Evolutionary conservation across 2,329 filamentous ascomycete genomes (phyloP).

Genomic region (Aspergillus puulaauensis): DNA sequence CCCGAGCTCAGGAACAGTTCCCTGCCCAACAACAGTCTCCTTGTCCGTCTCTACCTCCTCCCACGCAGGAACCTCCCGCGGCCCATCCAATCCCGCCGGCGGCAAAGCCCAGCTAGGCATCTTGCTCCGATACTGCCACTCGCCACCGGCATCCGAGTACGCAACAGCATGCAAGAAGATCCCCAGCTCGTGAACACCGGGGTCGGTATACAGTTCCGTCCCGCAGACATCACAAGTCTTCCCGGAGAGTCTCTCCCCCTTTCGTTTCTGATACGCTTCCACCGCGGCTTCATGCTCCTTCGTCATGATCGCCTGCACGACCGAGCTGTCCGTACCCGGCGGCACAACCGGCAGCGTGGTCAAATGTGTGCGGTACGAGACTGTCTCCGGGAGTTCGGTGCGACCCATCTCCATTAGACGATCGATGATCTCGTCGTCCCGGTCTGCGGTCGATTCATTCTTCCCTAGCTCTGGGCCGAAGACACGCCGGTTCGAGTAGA

Average conservation of each 20-base stretch:
- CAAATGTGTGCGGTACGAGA: conserved; percentile 70
- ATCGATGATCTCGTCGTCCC: conserved; percentile 86
- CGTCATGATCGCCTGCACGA: conserved; percentile 42
- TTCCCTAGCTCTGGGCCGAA: conserved; percentile 80
- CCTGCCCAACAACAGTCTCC: conserved; percentile 40
- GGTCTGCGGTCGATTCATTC: conserved; percentile 65
- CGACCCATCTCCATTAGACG: conserved; percentile 89
- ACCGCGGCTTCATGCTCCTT: conserved; percentile 75
- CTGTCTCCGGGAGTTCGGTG: conserved; percentile 83
- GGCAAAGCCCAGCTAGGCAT: conserved; percentile 86
- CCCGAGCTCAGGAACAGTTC: conserved; percentile 26
- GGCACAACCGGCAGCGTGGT: conserved; percentile 39
- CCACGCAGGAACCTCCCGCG: conserved; percentile 61
- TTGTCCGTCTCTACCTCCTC: conserved; percentile 37
- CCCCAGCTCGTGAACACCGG: conserved; percentile 82
- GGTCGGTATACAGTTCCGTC: conserved; percentile 90
- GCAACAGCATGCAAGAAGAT: conserved; percentile 91
- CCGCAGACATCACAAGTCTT: conserved; percentile 76
- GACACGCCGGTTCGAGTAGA: conserved; percentile 91
- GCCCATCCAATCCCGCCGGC: conserved; percentile 69
- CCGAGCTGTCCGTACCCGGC: conserved; percentile 35
- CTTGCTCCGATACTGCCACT: conserved; percentile 83
- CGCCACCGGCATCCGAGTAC: conserved; percentile 79
- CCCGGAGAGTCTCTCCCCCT: conserved; percentile 91
- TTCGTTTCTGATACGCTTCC: conserved; percentile 81